These are phyloP conservation scores for Silene vulgaris DNA, from an alignment of 179 eudicot genomes.

Conservation along the genomic window DNA sequence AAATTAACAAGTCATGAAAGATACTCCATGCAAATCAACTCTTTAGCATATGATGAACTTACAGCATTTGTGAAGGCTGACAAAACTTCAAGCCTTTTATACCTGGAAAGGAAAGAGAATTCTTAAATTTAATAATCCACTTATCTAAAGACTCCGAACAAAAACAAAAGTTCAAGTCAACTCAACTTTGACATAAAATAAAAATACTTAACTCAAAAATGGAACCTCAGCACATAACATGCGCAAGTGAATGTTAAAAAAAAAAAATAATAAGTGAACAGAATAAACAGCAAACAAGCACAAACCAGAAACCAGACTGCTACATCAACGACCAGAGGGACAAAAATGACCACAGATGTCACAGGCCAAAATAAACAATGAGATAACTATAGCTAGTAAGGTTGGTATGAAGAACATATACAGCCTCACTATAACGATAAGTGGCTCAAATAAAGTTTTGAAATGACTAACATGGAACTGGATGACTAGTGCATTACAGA, in stretches of 20 bases:
- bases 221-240: neutral
- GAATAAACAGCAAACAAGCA: neutral
- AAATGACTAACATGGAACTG: too few relatives aligned
- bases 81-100: slow-evolving; percentile 90
- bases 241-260: neutral
- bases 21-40: neutral
- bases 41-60: slow-evolving; percentile 40
- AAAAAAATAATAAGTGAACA: neutral
- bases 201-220: neutral
- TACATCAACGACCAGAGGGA: too few relatives aligned
- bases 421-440: too few relatives aligned
- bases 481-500: too few relatives aligned
- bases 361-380: too few relatives aligned
- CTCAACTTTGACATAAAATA: neutral
- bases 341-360: too few relatives aligned
- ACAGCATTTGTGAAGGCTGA: slow-evolving; percentile 98
- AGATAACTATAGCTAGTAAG: too few relatives aligned
- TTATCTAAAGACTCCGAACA: slow-evolving; percentile 1
- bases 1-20: neutral
- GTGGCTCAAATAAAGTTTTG: too few relatives aligned
- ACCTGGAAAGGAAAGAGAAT: slow-evolving; percentile 44
- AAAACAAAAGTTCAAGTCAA: neutral
- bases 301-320: too few relatives aligned
- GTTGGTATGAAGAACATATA: too few relatives aligned
- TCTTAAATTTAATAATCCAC: slow-evolving; percentile 6